A percentile compares a stretch with the other conserved stretches of the same genome.
Conservation (phyloP, 169 alveolate species). For the Miamiensis avidus region DNA sequence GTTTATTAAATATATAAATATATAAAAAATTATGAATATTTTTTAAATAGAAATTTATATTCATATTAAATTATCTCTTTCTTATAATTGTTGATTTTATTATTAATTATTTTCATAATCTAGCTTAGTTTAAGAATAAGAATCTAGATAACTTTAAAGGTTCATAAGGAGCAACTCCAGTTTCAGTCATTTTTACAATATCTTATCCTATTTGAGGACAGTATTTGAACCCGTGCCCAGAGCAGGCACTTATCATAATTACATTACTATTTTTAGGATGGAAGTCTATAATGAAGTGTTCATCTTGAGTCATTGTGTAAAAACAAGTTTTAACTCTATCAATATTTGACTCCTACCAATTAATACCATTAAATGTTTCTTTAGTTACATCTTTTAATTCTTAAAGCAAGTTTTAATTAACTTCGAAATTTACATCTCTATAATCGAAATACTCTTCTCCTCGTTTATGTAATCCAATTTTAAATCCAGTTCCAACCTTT, state of each 20-base stretch:
- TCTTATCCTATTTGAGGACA: background rate
- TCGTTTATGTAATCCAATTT: conserved; percentile 8
- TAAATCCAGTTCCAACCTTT: conserved; percentile 6
- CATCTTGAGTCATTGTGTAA: conserved; percentile 16
- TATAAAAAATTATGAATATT: too few species aligned
- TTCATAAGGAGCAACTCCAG: background rate
- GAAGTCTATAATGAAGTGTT: conserved; percentile 9
- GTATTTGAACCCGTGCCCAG: conserved; percentile 24
- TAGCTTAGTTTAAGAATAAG: background rate
- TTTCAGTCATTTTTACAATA: background rate
- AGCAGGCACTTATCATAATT: conserved; percentile 8
- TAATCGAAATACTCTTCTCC: background rate
- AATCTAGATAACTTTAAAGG: background rate
- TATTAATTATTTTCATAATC: background rate
- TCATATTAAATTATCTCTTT: too few species aligned
- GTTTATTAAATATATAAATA: too few species aligned
- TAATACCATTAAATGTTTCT: background rate
- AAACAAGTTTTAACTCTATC: background rate
- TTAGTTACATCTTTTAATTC: background rate
- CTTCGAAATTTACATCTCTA: background rate
- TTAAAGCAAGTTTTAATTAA: background rate
- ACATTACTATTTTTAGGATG: conserved; percentile 4
- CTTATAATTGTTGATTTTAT: too few species aligned
- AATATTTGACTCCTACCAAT: background rate
- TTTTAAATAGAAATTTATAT: too few species aligned